Evolutionary conservation across 2,329 filamentous ascomycete species (phyloP), one percentile per base, ranked within the genome.

Genomic region (Cercospora beticola): DNA sequence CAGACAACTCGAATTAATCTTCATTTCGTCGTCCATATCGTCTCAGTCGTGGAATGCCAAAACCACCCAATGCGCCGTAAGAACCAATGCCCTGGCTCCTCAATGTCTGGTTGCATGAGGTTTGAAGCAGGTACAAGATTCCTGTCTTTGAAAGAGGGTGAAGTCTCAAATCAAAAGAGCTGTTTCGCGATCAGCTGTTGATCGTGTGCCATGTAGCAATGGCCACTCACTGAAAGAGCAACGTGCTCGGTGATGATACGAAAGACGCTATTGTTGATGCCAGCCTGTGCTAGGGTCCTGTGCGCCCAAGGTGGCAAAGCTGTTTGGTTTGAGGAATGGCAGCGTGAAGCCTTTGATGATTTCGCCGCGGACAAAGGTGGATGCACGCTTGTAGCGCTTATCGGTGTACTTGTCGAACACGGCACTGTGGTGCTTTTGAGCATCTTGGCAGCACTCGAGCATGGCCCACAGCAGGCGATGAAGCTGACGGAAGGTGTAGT

Each of bases 371-470:
- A 97, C 94, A 74, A 92, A 93, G 21, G 88, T 82, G 18, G 95
- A 92, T 9, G 92, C 92, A 65, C 90, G 87, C 85, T 96, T 96
- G 84, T 93, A 98, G 64, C 92, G 89, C 78, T 90, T 91, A 79
- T 96, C 92, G 43, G 88, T 86, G 81, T 97, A 99, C 81, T 99
- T 99, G 66, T 97, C 92, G 77, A 88, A 97, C 52, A 99, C 90
- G 7, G 93, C 92, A 30, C 84, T 82, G 78, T 99, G 95, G 78
- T 99, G 95, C 76, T 90, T 89, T 71, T 86, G 86, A 6, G 93
- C 91, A 66, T 89, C 86, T 69, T 92, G 89, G 81, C 93, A 97
- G 83, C 94, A 98, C 74, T 97, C 93, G 61, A 96, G 83, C 72
- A 99, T 89, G 79, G 92, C 89, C 14, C 85, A 84, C 58, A 97